Base-by-base conservation (phyloP, 1,139 yeast genomes). In the Debaryomyces coudertii region DNA sequence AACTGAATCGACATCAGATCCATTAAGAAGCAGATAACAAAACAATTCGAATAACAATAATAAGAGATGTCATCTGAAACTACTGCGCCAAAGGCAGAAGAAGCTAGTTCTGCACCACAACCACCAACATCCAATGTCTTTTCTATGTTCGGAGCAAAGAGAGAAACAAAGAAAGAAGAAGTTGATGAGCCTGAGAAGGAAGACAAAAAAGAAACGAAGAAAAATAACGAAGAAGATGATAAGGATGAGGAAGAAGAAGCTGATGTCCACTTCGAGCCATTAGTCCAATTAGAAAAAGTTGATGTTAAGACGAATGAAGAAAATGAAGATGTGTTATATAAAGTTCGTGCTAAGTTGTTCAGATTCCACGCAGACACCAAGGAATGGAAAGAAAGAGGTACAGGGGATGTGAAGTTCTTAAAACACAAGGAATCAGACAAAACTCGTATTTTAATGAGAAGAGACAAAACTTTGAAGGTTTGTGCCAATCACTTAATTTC, bases 351-450 rank as follows among this genome's bases (percentile, higher is more conserved):
- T 58, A 95, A 93, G 74, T 79, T 93, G 65, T 93, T 93, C 79
- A 86, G 90, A 71, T 93, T 86, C 77, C 88, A 86, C 63, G 78
- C 77, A 51, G 90, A 86, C 53, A 66, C 85, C 48, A 88, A 89
- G 64, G 99, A 93, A 74, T 93, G 99, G 99, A 93, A 95, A 72
- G 99, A 95, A 78, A 88, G 99, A 77, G 99, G 99, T 58, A 90
- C 97, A 38, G 99, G 99, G 61, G 99, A 93, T 65, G 97, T 92
- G 61, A 90, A 92, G 73, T 90, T 93, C 71, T 82, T 93, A 67
- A 82, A 93, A 76, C 97, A 92, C 76, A 90, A 89, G 72, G 74
- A 74, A 51, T 75, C 90, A 48, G 79, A 81, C 48, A 92, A 89
- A 75, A 88, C 87, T 53, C 86, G 99, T 75, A 73, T 93, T 56